phyloP scores from a whole-genome alignment of 805 yeast species.

The Pichia deserticola region DNA sequence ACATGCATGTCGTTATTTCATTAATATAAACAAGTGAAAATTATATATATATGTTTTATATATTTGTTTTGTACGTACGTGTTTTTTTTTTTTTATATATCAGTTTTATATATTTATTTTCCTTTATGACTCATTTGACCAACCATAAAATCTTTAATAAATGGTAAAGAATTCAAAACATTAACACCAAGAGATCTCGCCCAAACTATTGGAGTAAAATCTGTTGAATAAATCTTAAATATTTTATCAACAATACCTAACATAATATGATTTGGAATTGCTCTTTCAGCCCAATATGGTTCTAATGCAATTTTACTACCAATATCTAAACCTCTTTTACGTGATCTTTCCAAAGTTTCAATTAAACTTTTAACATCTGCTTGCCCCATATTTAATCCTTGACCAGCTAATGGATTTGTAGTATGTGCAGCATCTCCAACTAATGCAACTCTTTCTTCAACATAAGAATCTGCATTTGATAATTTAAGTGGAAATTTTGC shows the following conservation, averaged over 20 bases:
- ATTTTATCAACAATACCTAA: constrained; percentile 88
- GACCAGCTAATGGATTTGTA: constrained; percentile 96
- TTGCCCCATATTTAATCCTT: constrained; percentile 97
- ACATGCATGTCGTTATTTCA: no score
- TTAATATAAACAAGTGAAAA: no score
- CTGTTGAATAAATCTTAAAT: constrained; percentile 78
- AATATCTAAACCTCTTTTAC: constrained; percentile 76
- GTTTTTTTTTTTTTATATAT: no score
- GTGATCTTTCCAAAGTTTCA: constrained; percentile 60
- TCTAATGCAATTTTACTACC: constrained; percentile 78
- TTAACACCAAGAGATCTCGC: constrained; percentile 72
- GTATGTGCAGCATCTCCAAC: constrained; percentile 98
- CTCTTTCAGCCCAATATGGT: constrained; percentile 79
- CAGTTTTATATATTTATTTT: not conserved
- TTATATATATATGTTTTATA: no score
- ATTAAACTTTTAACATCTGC: constrained; percentile 75
- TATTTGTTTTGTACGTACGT: no score
- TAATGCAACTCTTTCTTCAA: constrained; percentile 78
- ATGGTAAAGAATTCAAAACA: constrained; percentile 52
- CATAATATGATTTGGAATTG: constrained; percentile 69
- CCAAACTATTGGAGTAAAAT: constrained; percentile 64
- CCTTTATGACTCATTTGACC: constrained; percentile 32
- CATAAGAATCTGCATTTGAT: constrained; percentile 86
- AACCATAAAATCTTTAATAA: constrained; percentile 66
- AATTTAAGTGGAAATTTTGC: constrained; percentile 85